These are phyloP conservation scores for Ustilago bromivora DNA, from an alignment of 1,284 basidiomycete genomes.

Conservation along the genomic window DNA sequence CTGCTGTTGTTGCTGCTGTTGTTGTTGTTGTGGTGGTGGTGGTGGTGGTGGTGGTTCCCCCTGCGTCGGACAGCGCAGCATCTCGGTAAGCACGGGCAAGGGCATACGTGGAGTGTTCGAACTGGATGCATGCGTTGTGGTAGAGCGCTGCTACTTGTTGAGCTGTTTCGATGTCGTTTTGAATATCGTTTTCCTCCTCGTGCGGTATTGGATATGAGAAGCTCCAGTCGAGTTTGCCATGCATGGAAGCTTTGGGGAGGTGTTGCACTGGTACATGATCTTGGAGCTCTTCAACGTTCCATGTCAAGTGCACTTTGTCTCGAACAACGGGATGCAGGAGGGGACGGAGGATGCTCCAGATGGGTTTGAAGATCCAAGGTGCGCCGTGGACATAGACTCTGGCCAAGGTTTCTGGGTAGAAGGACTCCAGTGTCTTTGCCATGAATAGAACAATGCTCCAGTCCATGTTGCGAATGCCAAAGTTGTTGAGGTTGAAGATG, in stretches of 20 bases:
- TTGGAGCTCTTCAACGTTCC: conserved; percentile 54
- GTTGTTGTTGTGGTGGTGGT: conserved; percentile 3
- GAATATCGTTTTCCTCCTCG: conserved; percentile 56
- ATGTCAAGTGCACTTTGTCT: conserved; percentile 63
- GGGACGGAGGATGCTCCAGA: conserved; percentile 64
- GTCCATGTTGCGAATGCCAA: conserved; percentile 67
- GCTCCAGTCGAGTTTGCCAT: conserved; percentile 56
- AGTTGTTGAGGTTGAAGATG: conserved; percentile 66
- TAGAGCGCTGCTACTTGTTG: conserved; percentile 39
- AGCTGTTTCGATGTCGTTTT: conserved; percentile 35
- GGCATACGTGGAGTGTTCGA: conserved; percentile 57
- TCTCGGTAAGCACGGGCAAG: conserved; percentile 45
- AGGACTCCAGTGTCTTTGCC: conserved; percentile 66
- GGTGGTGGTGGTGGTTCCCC: conserved; percentile 10
- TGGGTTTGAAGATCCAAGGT: conserved; percentile 67
- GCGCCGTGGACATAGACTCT: conserved; percentile 63
- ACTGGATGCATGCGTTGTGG: conserved; percentile 47
- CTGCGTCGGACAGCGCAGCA: conserved; percentile 35
- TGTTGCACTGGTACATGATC: conserved; percentile 57
- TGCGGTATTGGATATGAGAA: conserved; percentile 54
- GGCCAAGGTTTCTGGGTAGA: conserved; percentile 63
- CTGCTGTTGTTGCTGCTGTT: neutral
- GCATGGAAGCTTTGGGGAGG: conserved; percentile 53
- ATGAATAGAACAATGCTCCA: conserved; percentile 65
- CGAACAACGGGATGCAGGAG: conserved; percentile 64